Conservation (phyloP, 495 filamentous ascomycete species). For the Penicillium simplicissimum region DNA sequence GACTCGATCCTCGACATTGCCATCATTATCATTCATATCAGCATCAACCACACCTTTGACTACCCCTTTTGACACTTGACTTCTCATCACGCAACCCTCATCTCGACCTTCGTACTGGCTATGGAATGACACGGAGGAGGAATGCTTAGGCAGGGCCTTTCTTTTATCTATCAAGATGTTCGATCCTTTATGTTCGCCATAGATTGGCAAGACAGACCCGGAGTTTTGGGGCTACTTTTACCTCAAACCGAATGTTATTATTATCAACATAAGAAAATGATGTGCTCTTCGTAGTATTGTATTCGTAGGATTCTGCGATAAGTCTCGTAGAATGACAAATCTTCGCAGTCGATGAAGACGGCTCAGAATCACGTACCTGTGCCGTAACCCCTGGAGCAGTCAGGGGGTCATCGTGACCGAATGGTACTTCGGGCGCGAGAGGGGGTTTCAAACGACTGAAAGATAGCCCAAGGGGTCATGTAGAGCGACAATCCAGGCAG, state of each 20-base stretch:
- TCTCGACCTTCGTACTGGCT: slow-evolving; percentile 10
- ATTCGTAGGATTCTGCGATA: too few relatives aligned
- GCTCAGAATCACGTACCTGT: background rate
- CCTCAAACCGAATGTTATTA: slow-evolving; percentile 15
- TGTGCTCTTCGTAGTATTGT: background rate
- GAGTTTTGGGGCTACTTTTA: slow-evolving; percentile 32
- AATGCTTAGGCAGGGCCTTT: slow-evolving; percentile 16
- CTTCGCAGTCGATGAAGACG: background rate
- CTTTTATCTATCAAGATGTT: slow-evolving; percentile 22
- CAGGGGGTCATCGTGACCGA: background rate
- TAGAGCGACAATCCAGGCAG: background rate
- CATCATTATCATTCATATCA: background rate
- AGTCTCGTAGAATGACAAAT: too few relatives aligned
- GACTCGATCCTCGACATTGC: background rate
- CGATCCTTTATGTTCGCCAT: slow-evolving; percentile 18
- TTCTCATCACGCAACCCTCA: slow-evolving; percentile 2
- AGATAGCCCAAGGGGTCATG: background rate
- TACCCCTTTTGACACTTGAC: slow-evolving; percentile 1
- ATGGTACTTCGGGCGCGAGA: background rate
- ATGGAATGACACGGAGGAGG: slow-evolving; percentile 17
- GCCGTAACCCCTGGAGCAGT: background rate
- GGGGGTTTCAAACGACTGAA: background rate
- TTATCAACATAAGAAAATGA: background rate
- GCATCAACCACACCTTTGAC: slow-evolving; percentile 11
- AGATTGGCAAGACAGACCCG: slow-evolving; percentile 23